phyloP scores from a whole-genome alignment of 139 green algal species.

The Volvox africanus region DNA sequence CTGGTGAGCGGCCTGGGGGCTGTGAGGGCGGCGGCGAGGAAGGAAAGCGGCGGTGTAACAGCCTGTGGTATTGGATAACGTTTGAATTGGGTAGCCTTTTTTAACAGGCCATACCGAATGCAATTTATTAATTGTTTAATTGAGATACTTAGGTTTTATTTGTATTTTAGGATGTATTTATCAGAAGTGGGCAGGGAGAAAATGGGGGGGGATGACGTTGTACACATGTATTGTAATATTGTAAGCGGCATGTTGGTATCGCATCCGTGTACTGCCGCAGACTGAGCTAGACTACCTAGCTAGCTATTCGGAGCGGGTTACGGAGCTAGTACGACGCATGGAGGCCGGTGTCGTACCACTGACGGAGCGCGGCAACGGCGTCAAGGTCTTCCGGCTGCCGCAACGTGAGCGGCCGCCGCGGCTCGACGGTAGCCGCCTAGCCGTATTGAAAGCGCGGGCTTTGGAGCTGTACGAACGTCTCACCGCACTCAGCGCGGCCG shows the following conservation, averaged over 20 bases:
- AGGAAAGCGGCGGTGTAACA: too few species aligned
- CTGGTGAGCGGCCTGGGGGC: neutral
- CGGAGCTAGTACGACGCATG: constrained; percentile 57
- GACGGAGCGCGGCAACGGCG: constrained; percentile 36
- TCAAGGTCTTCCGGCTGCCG: constrained; percentile 40
- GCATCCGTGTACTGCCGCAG: neutral
- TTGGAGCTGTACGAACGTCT: constrained; percentile 16
- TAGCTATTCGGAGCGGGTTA: constrained; percentile 45
- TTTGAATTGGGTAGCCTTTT: too few species aligned
- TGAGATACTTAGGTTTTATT: too few species aligned
- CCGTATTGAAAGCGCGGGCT: constrained; percentile 4
- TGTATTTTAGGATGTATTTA: too few species aligned
- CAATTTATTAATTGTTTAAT: too few species aligned
- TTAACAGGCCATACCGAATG: too few species aligned
- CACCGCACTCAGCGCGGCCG: neutral
- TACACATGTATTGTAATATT: neutral
- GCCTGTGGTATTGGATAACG: too few species aligned
- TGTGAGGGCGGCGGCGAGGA: neutral
- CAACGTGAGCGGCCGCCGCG: constrained; percentile 25
- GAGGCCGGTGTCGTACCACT: constrained; percentile 52
- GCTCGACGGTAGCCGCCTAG: constrained; percentile 20
- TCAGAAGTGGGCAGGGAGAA: neutral
- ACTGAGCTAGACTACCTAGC: constrained; percentile 49
- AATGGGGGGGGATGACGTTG: neutral
- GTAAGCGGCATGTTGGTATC: too few species aligned